Evolutionary conservation across 495 filamentous ascomycete genomes (phyloP).

Genomic region (Penicillium cosmopolitanum): DNA sequence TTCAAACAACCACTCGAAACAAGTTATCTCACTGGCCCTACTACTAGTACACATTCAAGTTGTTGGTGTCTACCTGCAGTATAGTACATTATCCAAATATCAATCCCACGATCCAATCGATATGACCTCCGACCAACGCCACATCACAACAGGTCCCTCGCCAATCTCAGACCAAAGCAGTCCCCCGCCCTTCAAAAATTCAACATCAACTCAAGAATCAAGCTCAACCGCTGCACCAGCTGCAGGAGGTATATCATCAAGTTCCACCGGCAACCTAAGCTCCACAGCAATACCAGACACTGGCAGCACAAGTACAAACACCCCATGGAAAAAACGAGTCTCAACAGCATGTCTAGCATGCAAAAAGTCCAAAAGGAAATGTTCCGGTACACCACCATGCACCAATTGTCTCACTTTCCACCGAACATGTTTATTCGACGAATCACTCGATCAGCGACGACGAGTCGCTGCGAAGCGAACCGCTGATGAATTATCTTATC

Average conservation of each 20-base stretch:
- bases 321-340: constrained; percentile 44
- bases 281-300: too few relatives aligned
- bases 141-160: constrained; percentile 36
- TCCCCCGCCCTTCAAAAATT: constrained; percentile 13
- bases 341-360: constrained; percentile 52
- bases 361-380: constrained; percentile 55
- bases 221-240: background rate
- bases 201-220: constrained; percentile 20
- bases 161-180: constrained; percentile 28
- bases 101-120: background rate
- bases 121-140: constrained; percentile 34
- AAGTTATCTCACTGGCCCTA: too few relatives aligned
- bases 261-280: too few relatives aligned
- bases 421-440: constrained; percentile 49
- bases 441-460: constrained; percentile 51
- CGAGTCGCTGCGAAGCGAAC: constrained; percentile 53
- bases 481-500: constrained; percentile 47
- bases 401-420: constrained; percentile 47
- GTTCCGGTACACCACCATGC: constrained; percentile 46
- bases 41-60: too few relatives aligned
- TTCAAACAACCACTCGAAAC: background rate
- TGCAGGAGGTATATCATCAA: too few relatives aligned
- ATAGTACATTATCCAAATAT: too few relatives aligned
- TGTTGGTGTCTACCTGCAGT: too few relatives aligned
- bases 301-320: background rate